phyloP scores from a whole-genome alignment of 225 moss, liverwort and hornwort species.

The Anthoceros angustus region DNA sequence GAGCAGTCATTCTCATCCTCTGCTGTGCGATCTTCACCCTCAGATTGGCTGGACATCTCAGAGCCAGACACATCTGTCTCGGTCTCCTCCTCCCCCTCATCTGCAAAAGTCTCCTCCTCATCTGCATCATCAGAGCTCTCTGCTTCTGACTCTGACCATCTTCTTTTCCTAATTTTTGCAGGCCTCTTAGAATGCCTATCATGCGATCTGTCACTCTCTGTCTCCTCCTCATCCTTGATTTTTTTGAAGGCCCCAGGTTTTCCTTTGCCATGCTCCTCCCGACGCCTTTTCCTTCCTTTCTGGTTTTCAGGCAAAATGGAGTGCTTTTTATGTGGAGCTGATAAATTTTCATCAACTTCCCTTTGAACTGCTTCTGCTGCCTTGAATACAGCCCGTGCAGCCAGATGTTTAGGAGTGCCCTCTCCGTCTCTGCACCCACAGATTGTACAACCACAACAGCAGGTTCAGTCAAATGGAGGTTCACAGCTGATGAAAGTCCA shows the following conservation, averaged over 20 bases:
- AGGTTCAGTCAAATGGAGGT: no score
- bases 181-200: conserved; percentile 33
- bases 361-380: conserved; percentile 68
- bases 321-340: neutral
- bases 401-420: conserved; percentile 10
- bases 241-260: neutral
- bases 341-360: conserved; percentile 39
- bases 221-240: conserved; percentile 1
- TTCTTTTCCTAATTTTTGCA: conserved; percentile 43
- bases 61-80: conserved; percentile 56
- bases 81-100: conserved; percentile 86
- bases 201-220: conserved; percentile 25
- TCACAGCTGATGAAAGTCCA: no score
- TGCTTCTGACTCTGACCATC: conserved; percentile 64
- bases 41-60: conserved; percentile 89
- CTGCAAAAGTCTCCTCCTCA: conserved; percentile 46
- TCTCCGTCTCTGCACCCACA: no score
- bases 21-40: conserved; percentile 58
- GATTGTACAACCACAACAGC: no score
- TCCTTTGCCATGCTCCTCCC: neutral
- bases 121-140: conserved; percentile 78
- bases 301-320: neutral
- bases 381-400: conserved; percentile 14
- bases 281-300: neutral
- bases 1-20: conserved; percentile 61